These are phyloP conservation scores for Populus alba DNA, from an alignment of 345 rosid species.

Conservation along the genomic window DNA sequence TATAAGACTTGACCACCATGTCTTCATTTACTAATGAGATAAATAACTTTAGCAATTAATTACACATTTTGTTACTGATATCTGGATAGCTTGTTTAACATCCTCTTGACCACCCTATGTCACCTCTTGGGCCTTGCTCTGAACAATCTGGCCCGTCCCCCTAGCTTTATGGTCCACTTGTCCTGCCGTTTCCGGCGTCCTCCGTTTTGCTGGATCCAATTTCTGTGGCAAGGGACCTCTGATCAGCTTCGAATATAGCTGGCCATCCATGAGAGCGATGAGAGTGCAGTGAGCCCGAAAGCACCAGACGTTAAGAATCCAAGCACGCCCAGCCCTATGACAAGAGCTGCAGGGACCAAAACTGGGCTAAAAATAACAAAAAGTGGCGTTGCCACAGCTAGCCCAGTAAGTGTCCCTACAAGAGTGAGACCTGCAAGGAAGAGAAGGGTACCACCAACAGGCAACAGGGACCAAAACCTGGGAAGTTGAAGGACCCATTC, in stretches of 20 bases:
- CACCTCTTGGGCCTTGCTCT: conserved; percentile 52
- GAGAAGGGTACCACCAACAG: conserved; percentile 59
- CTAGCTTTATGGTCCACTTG: conserved; percentile 61
- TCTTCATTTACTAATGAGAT: no score
- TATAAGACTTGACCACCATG: no score
- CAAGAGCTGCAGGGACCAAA: conserved; percentile 64
- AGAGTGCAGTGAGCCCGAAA: conserved; percentile 66
- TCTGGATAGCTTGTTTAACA: no score
- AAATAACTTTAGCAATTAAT: no score
- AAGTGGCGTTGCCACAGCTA: conserved; percentile 54
- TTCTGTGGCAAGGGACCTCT: conserved; percentile 37
- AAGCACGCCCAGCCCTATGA: conserved; percentile 47
- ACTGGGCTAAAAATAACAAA: conserved; percentile 77
- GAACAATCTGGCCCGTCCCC: conserved; percentile 59
- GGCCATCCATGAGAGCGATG: conserved; percentile 58
- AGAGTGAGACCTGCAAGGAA: conserved; percentile 63
- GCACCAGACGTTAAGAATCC: conserved; percentile 69
- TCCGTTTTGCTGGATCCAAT: conserved; percentile 51
- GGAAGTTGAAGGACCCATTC: conserved; percentile 27
- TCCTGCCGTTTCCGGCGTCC: conserved; percentile 40
- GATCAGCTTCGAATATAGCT: conserved; percentile 32
- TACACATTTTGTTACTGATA: no score
- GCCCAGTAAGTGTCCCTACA: conserved; percentile 60
- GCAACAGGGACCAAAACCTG: conserved; percentile 59
- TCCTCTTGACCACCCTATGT: background rate